phyloP scores from a whole-genome alignment of 1,139 yeast genomes.

The Lodderomyces jiufengensis region DNA sequence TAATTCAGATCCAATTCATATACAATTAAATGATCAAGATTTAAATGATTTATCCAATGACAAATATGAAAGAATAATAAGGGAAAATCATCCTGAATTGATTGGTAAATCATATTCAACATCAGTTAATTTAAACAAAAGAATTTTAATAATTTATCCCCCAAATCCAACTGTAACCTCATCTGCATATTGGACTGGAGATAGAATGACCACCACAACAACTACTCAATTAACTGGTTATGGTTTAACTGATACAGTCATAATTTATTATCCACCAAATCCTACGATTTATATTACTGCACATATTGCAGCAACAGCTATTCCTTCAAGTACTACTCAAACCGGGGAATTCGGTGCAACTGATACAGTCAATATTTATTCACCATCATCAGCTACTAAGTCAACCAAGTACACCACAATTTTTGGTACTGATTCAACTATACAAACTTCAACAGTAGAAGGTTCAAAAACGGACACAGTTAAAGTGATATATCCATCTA shows the following conservation, averaged over 20 bases:
- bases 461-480: conserved; percentile 15
- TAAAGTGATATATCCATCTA: conserved; percentile 17
- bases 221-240: conserved; percentile 9
- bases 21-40: too few species aligned
- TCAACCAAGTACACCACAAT: conserved; percentile 8
- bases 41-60: too few species aligned
- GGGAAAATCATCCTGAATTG: too few species aligned
- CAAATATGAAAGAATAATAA: too few species aligned
- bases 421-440: conserved; percentile 14
- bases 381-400: conserved; percentile 13
- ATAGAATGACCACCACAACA: conserved; percentile 8
- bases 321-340: conserved; percentile 8
- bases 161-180: conserved; percentile 11
- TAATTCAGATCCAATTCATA: too few species aligned
- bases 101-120: too few species aligned
- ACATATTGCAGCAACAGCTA: conserved; percentile 9
- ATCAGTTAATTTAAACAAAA: too few species aligned
- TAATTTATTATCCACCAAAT: conserved; percentile 17
- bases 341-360: conserved; percentile 13
- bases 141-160: too few species aligned
- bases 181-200: conserved; percentile 15
- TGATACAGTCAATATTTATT: conserved; percentile 15
- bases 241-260: conserved; percentile 16
- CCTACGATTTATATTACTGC: conserved; percentile 12
- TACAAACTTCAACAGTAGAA: too few species aligned